Base-by-base conservation (phyloP, 129 eudicot species). In the Pseudognaphalium luteoalbum region DNA sequence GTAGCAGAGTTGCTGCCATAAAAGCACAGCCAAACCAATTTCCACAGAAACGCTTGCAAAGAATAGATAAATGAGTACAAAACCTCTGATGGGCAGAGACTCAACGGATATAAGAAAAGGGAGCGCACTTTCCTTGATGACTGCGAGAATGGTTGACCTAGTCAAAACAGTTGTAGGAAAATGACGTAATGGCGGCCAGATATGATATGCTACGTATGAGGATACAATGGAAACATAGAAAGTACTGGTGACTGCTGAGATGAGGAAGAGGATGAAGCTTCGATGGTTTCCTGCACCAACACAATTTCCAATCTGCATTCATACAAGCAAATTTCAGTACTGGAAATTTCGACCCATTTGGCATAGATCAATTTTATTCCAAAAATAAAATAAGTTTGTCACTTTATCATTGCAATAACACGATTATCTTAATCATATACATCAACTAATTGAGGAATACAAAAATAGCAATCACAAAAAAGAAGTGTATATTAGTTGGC, bases 241-340 rank as follows among this genome's bases (percentile, higher is more conserved):
- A 60, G 87, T 89, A 52, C 99, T 89, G 39, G 75, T 75, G 73
- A 94, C 87, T 76, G 99, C 95, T 68, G 92, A 86, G 51, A 94
- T 85, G 59, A 94, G 90, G 76, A 94, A 94, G 71, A 87, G 62
- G 78, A 94, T 81, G 78, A 94, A 94, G 76, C 67, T 58, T 16
- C 94, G 88, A 56, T 94, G 97, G 76, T 94, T 94, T 34, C 88
- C 91, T 14, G 97, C 89, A 25, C 99, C 97, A 22, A 94, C 99
- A 76, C 99, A 94, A 74, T 94, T 94, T 50, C 99, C 99, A 34
- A 94, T 94, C 99, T 94, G 94, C 78, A 82, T 11, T 25, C 2
- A 11, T 41, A 25, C 44, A 42, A 32, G 57, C 5, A 66, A 25
- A 66, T 19, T 75, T 73, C 57, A 21, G 70, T 28, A 20, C 0